A percentile compares a stretch with the other conserved stretches of the same genome.
phyloP scores from a whole-genome alignment of 2,329 filamentous ascomycete species.

The Diaporthe amygdali region DNA sequence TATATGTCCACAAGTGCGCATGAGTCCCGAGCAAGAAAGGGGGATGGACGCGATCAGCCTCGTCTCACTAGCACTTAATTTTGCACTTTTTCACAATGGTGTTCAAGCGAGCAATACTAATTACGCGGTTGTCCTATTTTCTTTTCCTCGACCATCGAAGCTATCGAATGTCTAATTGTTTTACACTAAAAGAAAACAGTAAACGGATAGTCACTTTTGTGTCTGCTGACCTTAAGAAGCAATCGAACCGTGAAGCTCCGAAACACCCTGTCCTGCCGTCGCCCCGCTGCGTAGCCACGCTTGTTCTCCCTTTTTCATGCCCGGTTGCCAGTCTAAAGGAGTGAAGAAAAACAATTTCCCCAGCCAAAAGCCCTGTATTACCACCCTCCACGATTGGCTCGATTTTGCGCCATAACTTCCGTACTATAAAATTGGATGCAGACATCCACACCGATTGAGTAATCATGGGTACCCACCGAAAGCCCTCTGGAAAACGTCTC shows the following conservation, averaged over 20 bases:
- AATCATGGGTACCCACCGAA: background rate
- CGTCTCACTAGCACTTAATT: background rate
- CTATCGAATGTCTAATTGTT: constrained; percentile 18
- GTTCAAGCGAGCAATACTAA: background rate
- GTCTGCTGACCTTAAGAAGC: constrained; percentile 9
- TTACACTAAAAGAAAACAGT: constrained; percentile 5
- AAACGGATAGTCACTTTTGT: constrained; percentile 13
- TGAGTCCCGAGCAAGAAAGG: background rate
- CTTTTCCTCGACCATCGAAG: background rate
- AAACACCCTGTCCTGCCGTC: constrained; percentile 18
- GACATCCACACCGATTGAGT: background rate
- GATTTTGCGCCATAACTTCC: constrained; percentile 11
- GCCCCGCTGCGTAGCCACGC: background rate
- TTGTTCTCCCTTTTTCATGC: background rate
- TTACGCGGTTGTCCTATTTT: background rate
- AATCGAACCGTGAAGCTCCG: constrained; percentile 15
- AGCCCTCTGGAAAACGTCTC: background rate
- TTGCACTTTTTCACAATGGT: background rate
- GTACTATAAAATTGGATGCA: constrained; percentile 6
- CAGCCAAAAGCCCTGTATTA: background rate
- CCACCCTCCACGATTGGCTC: background rate
- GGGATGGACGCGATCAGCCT: background rate
- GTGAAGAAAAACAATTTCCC: constrained; percentile 7
- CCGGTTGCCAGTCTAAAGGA: constrained; percentile 20
- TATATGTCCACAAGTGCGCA: no score